Base-by-base conservation (phyloP, 2,329 filamentous ascomycete species). In the Penicillium sp. region DNA sequence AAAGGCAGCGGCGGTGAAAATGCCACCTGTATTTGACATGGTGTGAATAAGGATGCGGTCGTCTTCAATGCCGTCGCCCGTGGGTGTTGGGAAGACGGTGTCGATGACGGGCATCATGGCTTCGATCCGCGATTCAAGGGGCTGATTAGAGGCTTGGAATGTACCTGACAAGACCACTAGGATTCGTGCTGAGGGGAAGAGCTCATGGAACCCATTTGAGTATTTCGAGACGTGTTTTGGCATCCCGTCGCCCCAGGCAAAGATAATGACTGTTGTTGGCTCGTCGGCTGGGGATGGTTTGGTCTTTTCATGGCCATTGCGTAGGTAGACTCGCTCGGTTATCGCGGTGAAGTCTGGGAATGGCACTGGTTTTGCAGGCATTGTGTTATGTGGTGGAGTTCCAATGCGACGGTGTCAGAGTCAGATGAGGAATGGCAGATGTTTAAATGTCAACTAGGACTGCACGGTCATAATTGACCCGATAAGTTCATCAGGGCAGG, bases 1-100 rank as follows among this genome's bases (percentile, higher is more conserved):
- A 10, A 80, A 59, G 0, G 76, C 73, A 1, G 78, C 72, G 0
- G 75, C 77, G 42, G 74, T 72, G 67, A 77, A 79, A 49, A 80
- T 79, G 13, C 73, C 78, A 12, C 81, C 81, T 0, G 79, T 81
- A 62, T 81, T 83, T 52, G 79, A 82, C 74, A 83, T 80, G 55
- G 70, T 67, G 47, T 82, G 80, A 1, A 79, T 61, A 15, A 82
- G 65, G 10, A 82, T 66, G 2, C 72, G 66, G 31, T 61, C 58
- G 23, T 51, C 44, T 10, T 44, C 51, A 13, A 20, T 32, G 9
- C 53, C 53, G 33, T 44, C 42, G 35, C 59, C 59, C 1, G 57
- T 57, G 2, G 59, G 59, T 0, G 54, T 61, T 0, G 59, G 59
- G 50, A 60, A 61, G 12, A 61, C 45, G 13, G 48, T 53, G n/a